Evolutionary conservation across 164 flowering plant species (phyloP), one percentile per base, ranked within the genome.

Genomic region (Tinospora cordifolia): DNA sequence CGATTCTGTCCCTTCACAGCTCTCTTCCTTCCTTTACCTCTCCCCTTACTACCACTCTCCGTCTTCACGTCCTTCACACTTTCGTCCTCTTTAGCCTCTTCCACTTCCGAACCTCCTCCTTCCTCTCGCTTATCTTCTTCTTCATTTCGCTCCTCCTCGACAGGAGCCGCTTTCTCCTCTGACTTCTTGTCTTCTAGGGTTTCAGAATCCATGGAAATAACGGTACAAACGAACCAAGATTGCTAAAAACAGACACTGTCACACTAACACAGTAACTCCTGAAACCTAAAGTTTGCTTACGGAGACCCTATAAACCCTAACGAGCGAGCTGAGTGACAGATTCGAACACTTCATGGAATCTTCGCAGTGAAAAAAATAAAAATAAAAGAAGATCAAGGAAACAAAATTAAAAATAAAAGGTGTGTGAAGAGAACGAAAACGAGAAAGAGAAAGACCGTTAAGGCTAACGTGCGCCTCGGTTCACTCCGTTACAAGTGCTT

Each of bases 121-220:
- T 72, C 41, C 68, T 71, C 24, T 39, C 73, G 47, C 72, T 68
- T 57, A 24, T 81, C 58, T 73, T 76, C 51, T 2, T 22, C 59
- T 75, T 74, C 44, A 54, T 14, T 25, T 26, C 34, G 40, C 30
- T 27, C 60, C 22, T 70, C 63, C 36, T 47, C 64, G 21, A 27
- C 51, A 1, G 2, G 39, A 19, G 57, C 39, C 62, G 60, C 60
- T 26, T 12, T 73, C 5, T 67, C 72, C 21, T 72, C 74, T 15
- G 44, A 46, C 19, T 71, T 78, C 49, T 74, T 69, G 67, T 69
- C 83, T 62, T 78, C 79, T 69, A 75, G 69, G 79, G 76, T 66
- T 78, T 73, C 81, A 25, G 81, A 69, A 62, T 65, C 78, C 84
- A 79, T 79, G 34, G 58, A 69, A 17, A 19, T 13, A 38, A 47